Evolutionary conservation across 129 eudicot genomes (phyloP).

Genomic region (Flaveria brownii): DNA sequence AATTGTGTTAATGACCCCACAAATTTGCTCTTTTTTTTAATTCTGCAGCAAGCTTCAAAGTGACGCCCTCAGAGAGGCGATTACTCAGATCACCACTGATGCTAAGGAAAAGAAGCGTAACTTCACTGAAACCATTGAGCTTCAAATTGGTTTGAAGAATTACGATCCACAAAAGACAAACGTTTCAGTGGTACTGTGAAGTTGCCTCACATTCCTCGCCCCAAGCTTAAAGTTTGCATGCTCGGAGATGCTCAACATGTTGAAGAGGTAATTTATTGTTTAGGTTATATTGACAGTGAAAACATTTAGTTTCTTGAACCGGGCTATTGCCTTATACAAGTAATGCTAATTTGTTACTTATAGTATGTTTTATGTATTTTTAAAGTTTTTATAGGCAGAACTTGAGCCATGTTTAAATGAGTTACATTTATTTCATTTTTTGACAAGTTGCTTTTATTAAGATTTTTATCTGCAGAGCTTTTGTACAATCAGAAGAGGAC

Average conservation of each 20-base stretch:
- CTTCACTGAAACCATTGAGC: slow-evolving; percentile 44
- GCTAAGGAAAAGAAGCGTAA: slow-evolving; percentile 42
- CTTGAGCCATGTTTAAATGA: not conserved
- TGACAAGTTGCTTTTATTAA: no score
- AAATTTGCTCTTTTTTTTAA: not conserved
- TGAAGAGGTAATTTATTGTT: slow-evolving; percentile 44
- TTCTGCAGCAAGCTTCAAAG: slow-evolving; percentile 6
- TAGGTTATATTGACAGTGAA: not conserved
- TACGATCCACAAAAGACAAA: slow-evolving; percentile 59
- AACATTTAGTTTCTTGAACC: not conserved
- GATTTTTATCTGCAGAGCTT: no score
- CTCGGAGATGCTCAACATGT: slow-evolving; percentile 67
- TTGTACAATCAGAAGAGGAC: not conserved
- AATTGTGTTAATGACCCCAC: not conserved
- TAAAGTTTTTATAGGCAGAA: not conserved
- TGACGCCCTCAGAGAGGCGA: slow-evolving; percentile 33
- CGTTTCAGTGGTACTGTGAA: slow-evolving; percentile 62
- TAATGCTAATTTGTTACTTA: not conserved
- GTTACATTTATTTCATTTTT: no score
- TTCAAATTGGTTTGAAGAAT: slow-evolving; percentile 49
- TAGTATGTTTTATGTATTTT: not conserved
- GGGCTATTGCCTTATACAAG: not conserved
- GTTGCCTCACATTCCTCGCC: slow-evolving; percentile 57
- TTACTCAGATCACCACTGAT: slow-evolving; percentile 29
- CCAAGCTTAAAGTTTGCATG: slow-evolving; percentile 60